These are phyloP conservation scores for Vigna angularis DNA, from an alignment of 306 rosid genomes.

Conservation along the genomic window DNA sequence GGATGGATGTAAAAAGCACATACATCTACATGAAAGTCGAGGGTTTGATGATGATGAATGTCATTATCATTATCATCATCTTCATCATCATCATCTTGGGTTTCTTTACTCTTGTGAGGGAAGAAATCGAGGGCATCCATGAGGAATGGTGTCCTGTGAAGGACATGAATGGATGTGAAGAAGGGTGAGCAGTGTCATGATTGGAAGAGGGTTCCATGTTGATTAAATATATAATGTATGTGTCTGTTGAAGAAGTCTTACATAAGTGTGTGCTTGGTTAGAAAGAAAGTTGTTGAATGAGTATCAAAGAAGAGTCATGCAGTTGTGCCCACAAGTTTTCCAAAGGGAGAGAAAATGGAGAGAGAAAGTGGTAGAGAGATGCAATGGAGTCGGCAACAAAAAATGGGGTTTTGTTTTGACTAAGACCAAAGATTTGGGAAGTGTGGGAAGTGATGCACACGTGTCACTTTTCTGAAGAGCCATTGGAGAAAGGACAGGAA, in stretches of 20 bases:
- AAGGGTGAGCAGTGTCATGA: slow-evolving; percentile 18
- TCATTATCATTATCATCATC: neutral
- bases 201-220: slow-evolving; percentile 45
- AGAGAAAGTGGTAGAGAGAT: slow-evolving; percentile 26
- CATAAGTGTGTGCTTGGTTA: slow-evolving; percentile 12
- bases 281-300: slow-evolving; percentile 25
- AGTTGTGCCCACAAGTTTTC: slow-evolving; percentile 38
- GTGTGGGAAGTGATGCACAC: slow-evolving; percentile 63
- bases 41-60: slow-evolving; percentile 26
- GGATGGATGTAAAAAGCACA: neutral
- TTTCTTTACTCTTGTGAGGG: slow-evolving; percentile 28
- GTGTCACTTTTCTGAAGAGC: slow-evolving; percentile 34
- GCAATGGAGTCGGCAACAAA: slow-evolving; percentile 72
- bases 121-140: slow-evolving; percentile 68
- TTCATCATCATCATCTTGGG: neutral
- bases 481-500: neutral
- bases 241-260: neutral
- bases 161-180: slow-evolving; percentile 37
- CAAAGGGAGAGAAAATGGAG: slow-evolving; percentile 7
- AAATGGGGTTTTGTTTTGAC: slow-evolving; percentile 55
- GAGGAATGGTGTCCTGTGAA: slow-evolving; percentile 42
- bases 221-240: neutral
- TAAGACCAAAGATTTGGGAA: slow-evolving; percentile 56
- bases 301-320: slow-evolving; percentile 42
- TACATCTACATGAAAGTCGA: slow-evolving; percentile 54